Percentiles rank a stretch among this genome's conserved stretches.
Evolutionary conservation across 345 rosid species (phyloP).

Genomic region (Boechera stricta): DNA sequence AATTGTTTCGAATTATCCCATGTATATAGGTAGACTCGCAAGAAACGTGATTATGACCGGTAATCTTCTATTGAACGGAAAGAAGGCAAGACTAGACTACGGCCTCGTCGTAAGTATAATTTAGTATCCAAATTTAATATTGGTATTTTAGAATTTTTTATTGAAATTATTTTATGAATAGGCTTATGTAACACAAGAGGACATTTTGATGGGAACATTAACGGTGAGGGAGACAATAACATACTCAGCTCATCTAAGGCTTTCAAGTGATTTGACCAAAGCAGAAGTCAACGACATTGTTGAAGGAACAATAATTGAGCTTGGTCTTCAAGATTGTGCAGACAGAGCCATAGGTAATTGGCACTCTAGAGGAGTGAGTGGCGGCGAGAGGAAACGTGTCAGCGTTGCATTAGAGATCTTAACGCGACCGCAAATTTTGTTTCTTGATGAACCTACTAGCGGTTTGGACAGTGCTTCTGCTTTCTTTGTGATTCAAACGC

Average conservation of each 20-base stretch:
- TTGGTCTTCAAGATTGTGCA: slow-evolving; percentile 80
- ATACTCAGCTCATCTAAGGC: slow-evolving; percentile 75
- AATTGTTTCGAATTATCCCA: slow-evolving; percentile 5
- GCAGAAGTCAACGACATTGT: slow-evolving; percentile 61
- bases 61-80: slow-evolving; percentile 82
- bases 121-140: neutral
- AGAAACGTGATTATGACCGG: slow-evolving; percentile 95
- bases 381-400: slow-evolving; percentile 89
- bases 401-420: slow-evolving; percentile 91
- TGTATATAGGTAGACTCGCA: slow-evolving; percentile 81
- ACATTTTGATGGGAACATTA: slow-evolving; percentile 80
- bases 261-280: slow-evolving; percentile 56
- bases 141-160: neutral
- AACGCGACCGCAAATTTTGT: slow-evolving; percentile 75
- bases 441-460: slow-evolving; percentile 94
- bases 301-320: slow-evolving; percentile 73
- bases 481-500: slow-evolving; percentile 66
- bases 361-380: slow-evolving; percentile 82
- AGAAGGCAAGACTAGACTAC: slow-evolving; percentile 68
- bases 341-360: slow-evolving; percentile 84
- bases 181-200: slow-evolving; percentile 81
- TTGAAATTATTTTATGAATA: neutral
- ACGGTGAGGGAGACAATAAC: slow-evolving; percentile 89
- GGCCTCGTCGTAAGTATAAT: slow-evolving; percentile 70
- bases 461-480: slow-evolving; percentile 96